Evolutionary conservation across 257 asterid species (phyloP).

Genomic region (Asclepias syriaca): DNA sequence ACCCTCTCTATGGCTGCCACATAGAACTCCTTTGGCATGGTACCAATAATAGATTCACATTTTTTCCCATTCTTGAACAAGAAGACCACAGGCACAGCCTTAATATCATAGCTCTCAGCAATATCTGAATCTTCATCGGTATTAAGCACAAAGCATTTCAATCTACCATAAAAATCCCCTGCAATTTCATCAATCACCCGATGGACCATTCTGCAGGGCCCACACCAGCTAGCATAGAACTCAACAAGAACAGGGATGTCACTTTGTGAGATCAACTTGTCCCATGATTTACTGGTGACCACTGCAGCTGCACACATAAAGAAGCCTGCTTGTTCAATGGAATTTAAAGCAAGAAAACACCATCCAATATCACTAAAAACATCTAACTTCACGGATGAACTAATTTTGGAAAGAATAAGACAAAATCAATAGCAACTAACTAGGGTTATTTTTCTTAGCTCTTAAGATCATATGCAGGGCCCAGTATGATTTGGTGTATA

Average conservation of each 20-base stretch:
- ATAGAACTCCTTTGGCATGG: slow-evolving; percentile 91
- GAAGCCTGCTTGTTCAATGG: neutral
- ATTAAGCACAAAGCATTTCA: slow-evolving; percentile 64
- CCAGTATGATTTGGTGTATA: neutral
- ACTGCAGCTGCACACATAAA: slow-evolving; percentile 42
- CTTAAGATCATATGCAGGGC: neutral
- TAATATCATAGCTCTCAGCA: slow-evolving; percentile 64
- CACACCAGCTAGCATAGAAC: slow-evolving; percentile 89
- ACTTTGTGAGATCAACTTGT: slow-evolving; percentile 52
- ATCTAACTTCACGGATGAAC: neutral
- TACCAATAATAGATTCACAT: slow-evolving; percentile 54
- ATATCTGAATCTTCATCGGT: slow-evolving; percentile 59
- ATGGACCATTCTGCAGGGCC: slow-evolving; percentile 93
- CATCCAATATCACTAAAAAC: neutral
- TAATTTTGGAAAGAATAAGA: neutral
- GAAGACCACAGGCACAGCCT: slow-evolving; percentile 87
- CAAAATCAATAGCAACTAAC: neutral
- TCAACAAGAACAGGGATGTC: slow-evolving; percentile 76
- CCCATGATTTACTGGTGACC: slow-evolving; percentile 73
- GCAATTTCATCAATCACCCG: slow-evolving; percentile 85
- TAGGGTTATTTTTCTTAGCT: neutral
- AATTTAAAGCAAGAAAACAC: neutral
- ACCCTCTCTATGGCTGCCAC: slow-evolving; percentile 74
- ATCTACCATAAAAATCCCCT: slow-evolving; percentile 60
- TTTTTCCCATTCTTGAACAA: slow-evolving; percentile 77